Evolutionary conservation across 2,329 filamentous ascomycete genomes (phyloP).

Genomic region (Raffaelea ambrosiae): DNA sequence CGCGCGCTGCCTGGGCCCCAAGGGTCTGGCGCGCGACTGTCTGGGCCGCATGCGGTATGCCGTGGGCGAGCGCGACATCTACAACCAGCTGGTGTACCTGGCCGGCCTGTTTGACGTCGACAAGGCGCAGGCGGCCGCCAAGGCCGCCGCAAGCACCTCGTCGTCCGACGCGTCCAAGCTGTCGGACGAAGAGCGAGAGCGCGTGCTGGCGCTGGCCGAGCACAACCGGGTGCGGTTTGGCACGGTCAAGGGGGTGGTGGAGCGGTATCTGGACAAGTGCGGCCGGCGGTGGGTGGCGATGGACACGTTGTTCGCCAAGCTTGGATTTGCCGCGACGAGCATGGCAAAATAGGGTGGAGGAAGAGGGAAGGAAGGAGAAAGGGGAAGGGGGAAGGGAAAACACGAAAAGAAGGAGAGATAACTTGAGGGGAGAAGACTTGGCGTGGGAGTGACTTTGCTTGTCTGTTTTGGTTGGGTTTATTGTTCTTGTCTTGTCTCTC

Average conservation of each 20-base stretch:
- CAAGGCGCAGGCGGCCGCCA: conserved; percentile 48
- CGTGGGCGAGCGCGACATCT: conserved; percentile 79
- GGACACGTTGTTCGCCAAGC: conserved; percentile 72
- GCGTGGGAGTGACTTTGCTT: too few relatives aligned
- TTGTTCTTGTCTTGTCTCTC: too few relatives aligned
- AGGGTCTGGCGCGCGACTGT: conserved; percentile 76
- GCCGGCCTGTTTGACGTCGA: conserved; percentile 83
- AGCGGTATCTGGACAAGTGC: conserved; percentile 80
- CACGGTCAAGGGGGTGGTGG: conserved; percentile 68
- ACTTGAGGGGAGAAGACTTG: background rate
- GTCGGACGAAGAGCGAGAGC: conserved; percentile 47
- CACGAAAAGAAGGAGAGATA: background rate
- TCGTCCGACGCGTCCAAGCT: conserved; percentile 27
- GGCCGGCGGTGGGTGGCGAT: conserved; percentile 90
- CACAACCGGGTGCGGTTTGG: conserved; percentile 75
- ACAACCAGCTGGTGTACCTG: conserved; percentile 91
- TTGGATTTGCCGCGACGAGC: conserved; percentile 38
- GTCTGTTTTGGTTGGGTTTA: too few relatives aligned
- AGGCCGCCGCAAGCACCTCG: conserved; percentile 32
- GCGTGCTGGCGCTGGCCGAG: conserved; percentile 63
- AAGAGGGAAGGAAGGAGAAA: background rate
- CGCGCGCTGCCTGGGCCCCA: conserved; percentile 77
- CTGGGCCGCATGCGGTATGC: conserved; percentile 83
- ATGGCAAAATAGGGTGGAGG: background rate
- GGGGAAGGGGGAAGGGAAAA: background rate